Evolutionary conservation across 495 filamentous ascomycete species (phyloP), one percentile per base, ranked within the genome.

Genomic region (Lindgomyces ingoldianus): DNA sequence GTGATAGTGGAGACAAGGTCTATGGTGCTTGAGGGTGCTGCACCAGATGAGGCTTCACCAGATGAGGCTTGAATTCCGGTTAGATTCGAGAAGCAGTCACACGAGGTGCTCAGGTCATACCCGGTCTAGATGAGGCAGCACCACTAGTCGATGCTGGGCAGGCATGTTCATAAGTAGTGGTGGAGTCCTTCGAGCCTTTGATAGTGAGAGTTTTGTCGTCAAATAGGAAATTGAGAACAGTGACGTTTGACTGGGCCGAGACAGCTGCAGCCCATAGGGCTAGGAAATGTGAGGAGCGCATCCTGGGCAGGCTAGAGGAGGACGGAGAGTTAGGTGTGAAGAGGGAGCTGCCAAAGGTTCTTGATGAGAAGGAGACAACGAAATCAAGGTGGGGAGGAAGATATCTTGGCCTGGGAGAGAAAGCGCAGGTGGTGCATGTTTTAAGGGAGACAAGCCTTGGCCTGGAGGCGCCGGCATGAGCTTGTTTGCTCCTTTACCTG

Each of bases 121-220:
- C 26, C 18, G 27, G 25, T 12, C 22, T 27, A 10, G 8, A 27
- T 1, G n/a, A 25, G 3, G 8, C 3, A 10, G 52, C 52, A 42
- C 52, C 30, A 56, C 55, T 45, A 1, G 49, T 30, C 1, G 55
- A 26, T 29, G 39, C 22, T 4, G 47, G 14, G 22, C 58, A 61
- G 21, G 41, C 26, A 33, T 61, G 14, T 12, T 52, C 16, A 29
- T 61, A 61, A 2, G 58, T 61, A 2, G 58, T 61, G 3, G 58
- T 33, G 4, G 25, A 25, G 18, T 26, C 3, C 8, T 61, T 47
- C 3, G 58, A 52, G 30, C 58, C 58, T 18, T 53, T 61, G 19
- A 53, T 1, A 16, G 33, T 61, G 58, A 61, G 48, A 19, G 58
- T 61, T 0, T 24, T 27, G 30, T 33, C 47, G 21, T 4, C 19